A percentile compares a stretch with the other conserved stretches of the same genome.
phyloP scores from a whole-genome alignment of 345 rosid genomes.

The Populus davidiana region DNA sequence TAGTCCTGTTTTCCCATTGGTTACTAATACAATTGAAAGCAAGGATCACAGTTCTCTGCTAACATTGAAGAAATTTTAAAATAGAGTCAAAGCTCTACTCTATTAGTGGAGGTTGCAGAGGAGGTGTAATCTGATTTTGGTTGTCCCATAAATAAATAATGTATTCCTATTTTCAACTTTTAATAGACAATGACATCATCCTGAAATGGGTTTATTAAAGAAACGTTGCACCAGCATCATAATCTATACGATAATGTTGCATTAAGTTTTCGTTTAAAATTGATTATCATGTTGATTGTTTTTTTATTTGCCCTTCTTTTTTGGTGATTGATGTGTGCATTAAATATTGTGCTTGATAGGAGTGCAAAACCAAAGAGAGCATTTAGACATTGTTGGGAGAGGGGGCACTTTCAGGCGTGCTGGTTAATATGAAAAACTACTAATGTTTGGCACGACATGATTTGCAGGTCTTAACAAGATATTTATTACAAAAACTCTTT shows the following conservation, averaged over 20 bases:
- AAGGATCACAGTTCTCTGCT: not conserved
- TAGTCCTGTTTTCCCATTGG: not conserved
- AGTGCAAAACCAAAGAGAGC: not conserved
- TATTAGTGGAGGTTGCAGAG: not conserved
- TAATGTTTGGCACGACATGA: not conserved
- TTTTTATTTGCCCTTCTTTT: not conserved
- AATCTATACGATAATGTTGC: not conserved
- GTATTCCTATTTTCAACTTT: not conserved
- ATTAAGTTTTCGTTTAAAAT: not conserved
- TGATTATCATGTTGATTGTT: not conserved
- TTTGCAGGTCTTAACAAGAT: constrained; percentile 75
- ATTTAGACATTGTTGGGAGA: not conserved
- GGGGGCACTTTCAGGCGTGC: not conserved
- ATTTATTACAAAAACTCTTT: constrained; percentile 65
- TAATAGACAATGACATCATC: not conserved
- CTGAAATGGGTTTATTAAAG: not conserved
- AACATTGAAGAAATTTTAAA: too few relatives aligned
- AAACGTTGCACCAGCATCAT: not conserved
- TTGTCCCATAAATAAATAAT: not conserved
- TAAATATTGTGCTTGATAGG: not conserved
- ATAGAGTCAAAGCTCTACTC: not conserved
- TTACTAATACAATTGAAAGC: not conserved
- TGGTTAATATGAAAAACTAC: not conserved
- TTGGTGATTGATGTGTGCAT: not conserved
- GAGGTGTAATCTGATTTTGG: not conserved